phyloP scores from a whole-genome alignment of 441 rosid genomes.

The Populus hybrid region DNA sequence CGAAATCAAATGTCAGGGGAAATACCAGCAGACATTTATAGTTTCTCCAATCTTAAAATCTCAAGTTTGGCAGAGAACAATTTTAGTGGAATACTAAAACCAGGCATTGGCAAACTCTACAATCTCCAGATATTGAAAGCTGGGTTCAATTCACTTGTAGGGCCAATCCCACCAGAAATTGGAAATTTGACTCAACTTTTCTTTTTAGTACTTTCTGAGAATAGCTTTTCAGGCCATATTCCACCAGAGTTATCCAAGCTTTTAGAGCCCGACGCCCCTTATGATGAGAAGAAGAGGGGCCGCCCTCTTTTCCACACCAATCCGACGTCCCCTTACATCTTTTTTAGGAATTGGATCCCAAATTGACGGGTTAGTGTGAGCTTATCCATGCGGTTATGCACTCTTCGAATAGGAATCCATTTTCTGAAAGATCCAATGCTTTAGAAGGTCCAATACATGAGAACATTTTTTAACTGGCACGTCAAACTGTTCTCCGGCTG shows the following conservation, averaged over 20 bases:
- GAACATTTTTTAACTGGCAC: constrained; percentile 46
- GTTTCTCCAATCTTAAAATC: constrained; percentile 42
- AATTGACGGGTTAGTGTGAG: too few species aligned
- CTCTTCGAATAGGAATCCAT: too few species aligned
- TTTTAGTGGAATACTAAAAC: constrained; percentile 56
- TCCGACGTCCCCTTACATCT: too few species aligned
- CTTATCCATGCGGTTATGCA: too few species aligned
- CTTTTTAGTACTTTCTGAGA: constrained; percentile 41
- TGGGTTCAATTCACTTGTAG: constrained; percentile 47
- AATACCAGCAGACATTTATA: constrained; percentile 75
- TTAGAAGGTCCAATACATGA: constrained; percentile 66
- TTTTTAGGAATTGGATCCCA: too few species aligned
- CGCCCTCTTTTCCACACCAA: too few species aligned
- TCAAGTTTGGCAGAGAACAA: constrained; percentile 44
- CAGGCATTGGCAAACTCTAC: constrained; percentile 51
- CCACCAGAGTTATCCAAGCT: constrained; percentile 60
- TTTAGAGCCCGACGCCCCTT: neutral
- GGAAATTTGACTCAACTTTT: constrained; percentile 54
- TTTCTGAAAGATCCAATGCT: constrained; percentile 21
- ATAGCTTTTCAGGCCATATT: constrained; percentile 54
- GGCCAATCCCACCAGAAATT: constrained; percentile 58
- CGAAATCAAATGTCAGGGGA: constrained; percentile 54
- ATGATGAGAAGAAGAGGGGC: too few species aligned
- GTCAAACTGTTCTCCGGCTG: constrained; percentile 44
- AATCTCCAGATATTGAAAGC: constrained; percentile 38